A percentile compares a stretch with the other conserved stretches of the same genome.
Conservation (phyloP, 108 stramenopile genomes). For the Cafeteria roenbergensis region DNA sequence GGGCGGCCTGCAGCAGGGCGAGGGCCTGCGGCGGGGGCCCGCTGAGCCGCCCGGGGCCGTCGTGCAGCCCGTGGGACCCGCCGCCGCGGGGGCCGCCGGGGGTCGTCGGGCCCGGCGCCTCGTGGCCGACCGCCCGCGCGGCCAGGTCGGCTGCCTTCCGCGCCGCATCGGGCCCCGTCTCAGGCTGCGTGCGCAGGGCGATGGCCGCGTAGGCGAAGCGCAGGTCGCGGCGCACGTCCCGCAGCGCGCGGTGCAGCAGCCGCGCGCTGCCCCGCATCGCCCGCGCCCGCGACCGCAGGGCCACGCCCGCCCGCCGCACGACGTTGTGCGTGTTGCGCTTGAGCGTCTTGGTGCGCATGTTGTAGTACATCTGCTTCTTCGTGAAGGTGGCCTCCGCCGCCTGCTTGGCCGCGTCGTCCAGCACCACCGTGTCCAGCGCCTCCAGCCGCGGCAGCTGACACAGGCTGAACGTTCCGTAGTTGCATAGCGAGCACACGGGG, state of each 20-base stretch:
- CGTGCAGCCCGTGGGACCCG: too few relatives aligned
- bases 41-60: too few relatives aligned
- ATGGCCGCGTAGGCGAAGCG: too few relatives aligned
- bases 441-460: slow-evolving; percentile 29
- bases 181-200: too few relatives aligned
- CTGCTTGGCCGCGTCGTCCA: slow-evolving; percentile 28
- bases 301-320: slow-evolving; percentile 1
- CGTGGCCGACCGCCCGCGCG: too few relatives aligned
- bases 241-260: background rate
- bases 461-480: slow-evolving; percentile 38
- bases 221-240: background rate
- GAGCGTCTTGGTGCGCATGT: slow-evolving; percentile 38
- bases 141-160: too few relatives aligned
- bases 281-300: background rate
- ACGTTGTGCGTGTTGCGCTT: slow-evolving; percentile 34
- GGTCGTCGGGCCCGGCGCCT: too few relatives aligned
- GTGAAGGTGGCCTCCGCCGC: slow-evolving; percentile 31
- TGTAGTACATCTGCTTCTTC: slow-evolving; percentile 48
- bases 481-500: slow-evolving; percentile 38
- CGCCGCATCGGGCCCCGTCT: too few relatives aligned
- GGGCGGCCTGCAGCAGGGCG: too few relatives aligned
- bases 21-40: too few relatives aligned
- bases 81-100: too few relatives aligned
- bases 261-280: background rate
- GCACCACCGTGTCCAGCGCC: slow-evolving; percentile 18